Evolutionary conservation across 176 grass and related monocot genomes (phyloP).

Genomic region (Rhynchospora pubera): DNA sequence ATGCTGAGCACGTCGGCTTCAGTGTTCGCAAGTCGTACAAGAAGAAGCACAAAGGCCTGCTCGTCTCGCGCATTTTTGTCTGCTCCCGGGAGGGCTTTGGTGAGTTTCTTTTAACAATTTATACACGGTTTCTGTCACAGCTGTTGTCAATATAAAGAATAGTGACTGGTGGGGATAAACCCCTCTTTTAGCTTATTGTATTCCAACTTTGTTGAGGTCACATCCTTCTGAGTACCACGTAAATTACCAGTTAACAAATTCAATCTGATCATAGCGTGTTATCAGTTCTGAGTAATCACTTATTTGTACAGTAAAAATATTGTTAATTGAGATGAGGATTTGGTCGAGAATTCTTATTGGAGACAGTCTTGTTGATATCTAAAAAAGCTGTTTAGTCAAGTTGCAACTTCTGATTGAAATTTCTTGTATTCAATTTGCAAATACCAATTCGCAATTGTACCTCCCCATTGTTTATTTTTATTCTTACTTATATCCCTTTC

Average conservation of each 20-base stretch:
- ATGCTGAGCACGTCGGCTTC: constrained; percentile 67
- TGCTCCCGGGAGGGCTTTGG: constrained; percentile 71
- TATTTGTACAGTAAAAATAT: background rate
- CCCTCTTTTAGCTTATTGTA: background rate
- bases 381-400: background rate
- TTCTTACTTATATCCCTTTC: background rate
- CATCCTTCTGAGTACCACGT: no score
- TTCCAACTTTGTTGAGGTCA: background rate
- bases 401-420: background rate
- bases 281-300: background rate
- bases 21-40: constrained; percentile 75
- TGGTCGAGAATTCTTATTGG: no score
- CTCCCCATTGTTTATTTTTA: background rate
- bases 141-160: background rate
- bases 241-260: background rate
- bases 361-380: background rate
- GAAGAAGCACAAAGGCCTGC: constrained; percentile 57
- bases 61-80: constrained; percentile 65
- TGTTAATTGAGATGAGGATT: background rate
- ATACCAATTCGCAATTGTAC: background rate
- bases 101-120: background rate
- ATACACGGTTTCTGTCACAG: no score
- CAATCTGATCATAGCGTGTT: background rate
- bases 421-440: background rate
- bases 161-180: background rate